These are phyloP conservation scores for Cryphonectria carpinicola DNA, from an alignment of 2,329 filamentous ascomycete genomes.

Conservation along the genomic window DNA sequence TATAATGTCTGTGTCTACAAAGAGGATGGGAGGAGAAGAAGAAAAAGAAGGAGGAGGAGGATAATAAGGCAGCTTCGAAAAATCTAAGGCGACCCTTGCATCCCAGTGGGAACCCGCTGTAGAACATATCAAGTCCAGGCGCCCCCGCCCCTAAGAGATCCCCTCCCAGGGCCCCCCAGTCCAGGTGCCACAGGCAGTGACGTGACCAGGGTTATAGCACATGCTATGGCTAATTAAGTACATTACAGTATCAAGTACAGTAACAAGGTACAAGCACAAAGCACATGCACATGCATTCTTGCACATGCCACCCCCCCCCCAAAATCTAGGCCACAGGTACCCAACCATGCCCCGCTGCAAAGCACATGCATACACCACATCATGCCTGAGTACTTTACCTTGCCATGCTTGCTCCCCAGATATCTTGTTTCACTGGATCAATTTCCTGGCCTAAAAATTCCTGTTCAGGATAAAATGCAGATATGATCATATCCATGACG, in stretches of 20 bases:
- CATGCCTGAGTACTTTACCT: too few species aligned
- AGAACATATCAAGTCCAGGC: background rate
- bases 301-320: background rate
- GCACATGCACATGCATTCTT: background rate
- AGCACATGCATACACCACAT: too few species aligned
- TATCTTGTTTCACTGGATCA: background rate
- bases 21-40: too few species aligned
- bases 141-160: background rate
- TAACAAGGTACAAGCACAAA: background rate
- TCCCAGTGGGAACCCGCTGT: background rate
- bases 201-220: background rate
- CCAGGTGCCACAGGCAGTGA: background rate
- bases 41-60: background rate
- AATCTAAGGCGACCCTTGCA: background rate
- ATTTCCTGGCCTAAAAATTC: too few species aligned
- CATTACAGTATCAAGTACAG: background rate
- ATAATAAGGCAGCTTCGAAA: slow-evolving; percentile 1
- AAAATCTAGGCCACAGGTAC: background rate
- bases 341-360: background rate
- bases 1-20: too few species aligned
- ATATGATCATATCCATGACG: background rate
- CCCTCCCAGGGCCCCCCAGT: background rate
- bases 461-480: too few species aligned
- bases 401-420: too few species aligned
- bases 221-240: background rate